Evolutionary conservation across 2,329 filamentous ascomycete genomes (phyloP).

Genomic region (Penicillium brasilianum): DNA sequence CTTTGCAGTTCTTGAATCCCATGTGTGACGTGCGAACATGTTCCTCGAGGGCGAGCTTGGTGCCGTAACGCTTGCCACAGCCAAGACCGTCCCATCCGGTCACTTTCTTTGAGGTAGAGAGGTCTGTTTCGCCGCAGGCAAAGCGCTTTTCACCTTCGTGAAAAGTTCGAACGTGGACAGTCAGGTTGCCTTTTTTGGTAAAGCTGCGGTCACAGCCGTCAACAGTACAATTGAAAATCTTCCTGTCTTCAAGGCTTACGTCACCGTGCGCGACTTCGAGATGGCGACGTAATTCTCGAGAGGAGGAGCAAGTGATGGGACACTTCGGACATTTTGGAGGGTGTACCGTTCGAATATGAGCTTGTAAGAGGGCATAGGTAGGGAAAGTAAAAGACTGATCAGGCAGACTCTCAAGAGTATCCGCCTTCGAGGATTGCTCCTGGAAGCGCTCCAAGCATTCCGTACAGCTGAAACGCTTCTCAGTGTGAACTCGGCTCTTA

Average conservation of each 20-base stretch:
- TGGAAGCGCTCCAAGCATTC: slow-evolving; percentile 63
- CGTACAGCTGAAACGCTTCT: slow-evolving; percentile 75
- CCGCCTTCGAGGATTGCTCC: slow-evolving; percentile 43
- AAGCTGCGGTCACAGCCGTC: slow-evolving; percentile 75
- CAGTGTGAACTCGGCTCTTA: slow-evolving; percentile 70
- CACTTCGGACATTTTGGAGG: slow-evolving; percentile 76
- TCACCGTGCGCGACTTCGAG: slow-evolving; percentile 77
- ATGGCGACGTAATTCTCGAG: slow-evolving; percentile 74
- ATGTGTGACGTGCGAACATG: slow-evolving; percentile 85
- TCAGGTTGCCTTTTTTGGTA: slow-evolving; percentile 81
- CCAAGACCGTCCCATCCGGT: slow-evolving; percentile 68
- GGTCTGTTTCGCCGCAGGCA: slow-evolving; percentile 74
- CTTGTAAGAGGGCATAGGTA: slow-evolving; percentile 71
- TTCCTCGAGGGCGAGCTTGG: slow-evolving; percentile 79
- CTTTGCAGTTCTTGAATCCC: slow-evolving; percentile 57
- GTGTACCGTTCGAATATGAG: slow-evolving; percentile 75
- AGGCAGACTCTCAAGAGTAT: slow-evolving; percentile 13
- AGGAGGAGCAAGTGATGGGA: slow-evolving; percentile 68
- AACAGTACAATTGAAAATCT: slow-evolving; percentile 69
- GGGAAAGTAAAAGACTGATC: slow-evolving; percentile 64
- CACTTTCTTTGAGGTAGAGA: slow-evolving; percentile 63
- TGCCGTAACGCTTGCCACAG: slow-evolving; percentile 76
- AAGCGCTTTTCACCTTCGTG: slow-evolving; percentile 77
- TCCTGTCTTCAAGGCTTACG: slow-evolving; percentile 63
- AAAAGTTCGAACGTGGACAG: slow-evolving; percentile 74